Conservation (phyloP, 108 stramenopile genomes). For the Skeletonema marinoi region DNA sequence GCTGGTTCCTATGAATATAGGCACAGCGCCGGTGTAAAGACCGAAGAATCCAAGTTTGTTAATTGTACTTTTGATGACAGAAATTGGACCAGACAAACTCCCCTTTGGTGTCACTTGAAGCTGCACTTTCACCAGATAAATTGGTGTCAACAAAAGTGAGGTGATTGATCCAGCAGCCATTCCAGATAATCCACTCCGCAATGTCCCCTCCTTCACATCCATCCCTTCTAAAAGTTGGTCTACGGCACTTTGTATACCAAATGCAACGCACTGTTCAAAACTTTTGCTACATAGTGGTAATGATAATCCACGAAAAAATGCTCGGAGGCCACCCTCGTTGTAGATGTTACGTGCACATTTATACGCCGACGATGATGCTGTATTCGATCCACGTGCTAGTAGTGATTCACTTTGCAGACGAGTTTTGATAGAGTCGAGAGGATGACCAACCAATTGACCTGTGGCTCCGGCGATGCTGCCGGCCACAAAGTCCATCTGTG, state of each 20-base stretch:
- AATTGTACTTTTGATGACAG: background rate
- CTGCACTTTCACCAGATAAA: background rate
- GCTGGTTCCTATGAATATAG: background rate
- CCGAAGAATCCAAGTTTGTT: background rate
- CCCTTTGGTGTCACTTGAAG: background rate
- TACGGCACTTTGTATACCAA: background rate
- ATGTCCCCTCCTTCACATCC: background rate
- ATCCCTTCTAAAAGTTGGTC: background rate
- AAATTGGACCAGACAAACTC: background rate
- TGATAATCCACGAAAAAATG: background rate
- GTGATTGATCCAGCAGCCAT: background rate
- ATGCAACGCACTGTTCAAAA: background rate
- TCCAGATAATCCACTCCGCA: background rate
- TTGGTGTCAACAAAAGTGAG: background rate
- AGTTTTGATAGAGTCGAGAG: background rate
- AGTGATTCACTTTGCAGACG: background rate
- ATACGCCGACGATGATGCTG: background rate
- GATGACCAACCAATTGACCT: background rate
- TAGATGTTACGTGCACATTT: background rate
- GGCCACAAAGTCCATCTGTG: background rate
- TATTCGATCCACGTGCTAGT: background rate
- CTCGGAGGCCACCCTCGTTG: background rate
- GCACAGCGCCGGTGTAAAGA: background rate
- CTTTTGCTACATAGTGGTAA: background rate
- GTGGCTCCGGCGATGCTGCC: background rate